These are phyloP conservation scores for Fusarium concolor DNA, from an alignment of 2,329 filamentous ascomycete genomes.

Conservation along the genomic window DNA sequence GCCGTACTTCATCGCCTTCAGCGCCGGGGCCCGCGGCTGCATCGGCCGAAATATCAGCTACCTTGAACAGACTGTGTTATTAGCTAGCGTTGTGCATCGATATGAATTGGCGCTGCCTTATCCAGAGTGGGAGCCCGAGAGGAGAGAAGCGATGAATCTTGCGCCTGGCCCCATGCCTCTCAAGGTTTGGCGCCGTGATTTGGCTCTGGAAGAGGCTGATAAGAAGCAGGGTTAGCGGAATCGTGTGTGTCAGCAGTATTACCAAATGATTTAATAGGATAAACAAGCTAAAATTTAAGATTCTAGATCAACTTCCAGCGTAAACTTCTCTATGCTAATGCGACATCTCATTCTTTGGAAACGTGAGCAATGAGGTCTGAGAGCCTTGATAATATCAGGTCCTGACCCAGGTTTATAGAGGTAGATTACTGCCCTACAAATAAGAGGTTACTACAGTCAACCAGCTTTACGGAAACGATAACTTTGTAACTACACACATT, in stretches of 20 bases:
- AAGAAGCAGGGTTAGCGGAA: conserved; percentile 14
- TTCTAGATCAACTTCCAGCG: too few species aligned
- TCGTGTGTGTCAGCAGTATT: neutral
- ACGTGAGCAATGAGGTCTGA: too few species aligned
- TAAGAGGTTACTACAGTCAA: too few species aligned
- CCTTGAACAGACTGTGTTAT: conserved; percentile 59
- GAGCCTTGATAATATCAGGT: too few species aligned
- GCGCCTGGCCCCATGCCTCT: conserved; percentile 38
- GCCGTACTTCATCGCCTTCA: conserved; percentile 56
- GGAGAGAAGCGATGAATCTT: conserved; percentile 41
- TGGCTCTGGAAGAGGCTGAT: conserved; percentile 15
- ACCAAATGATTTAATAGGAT: too few species aligned
- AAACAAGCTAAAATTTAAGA: too few species aligned
- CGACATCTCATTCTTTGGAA: too few species aligned
- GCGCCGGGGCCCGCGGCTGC: conserved; percentile 56
- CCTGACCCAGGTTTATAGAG: too few species aligned
- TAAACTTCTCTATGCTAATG: too few species aligned
- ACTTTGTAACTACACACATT: too few species aligned
- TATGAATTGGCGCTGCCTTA: conserved; percentile 54
- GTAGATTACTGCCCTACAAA: too few species aligned
- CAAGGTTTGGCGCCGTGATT: conserved; percentile 41
- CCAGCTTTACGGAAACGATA: too few species aligned
- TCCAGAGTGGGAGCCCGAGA: conserved; percentile 34
- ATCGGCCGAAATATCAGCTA: conserved; percentile 56
- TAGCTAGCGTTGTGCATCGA: conserved; percentile 57